These are phyloP conservation scores for Sporothrix sp. DNA, from an alignment of 2,329 filamentous ascomycete genomes.

Conservation along the genomic window DNA sequence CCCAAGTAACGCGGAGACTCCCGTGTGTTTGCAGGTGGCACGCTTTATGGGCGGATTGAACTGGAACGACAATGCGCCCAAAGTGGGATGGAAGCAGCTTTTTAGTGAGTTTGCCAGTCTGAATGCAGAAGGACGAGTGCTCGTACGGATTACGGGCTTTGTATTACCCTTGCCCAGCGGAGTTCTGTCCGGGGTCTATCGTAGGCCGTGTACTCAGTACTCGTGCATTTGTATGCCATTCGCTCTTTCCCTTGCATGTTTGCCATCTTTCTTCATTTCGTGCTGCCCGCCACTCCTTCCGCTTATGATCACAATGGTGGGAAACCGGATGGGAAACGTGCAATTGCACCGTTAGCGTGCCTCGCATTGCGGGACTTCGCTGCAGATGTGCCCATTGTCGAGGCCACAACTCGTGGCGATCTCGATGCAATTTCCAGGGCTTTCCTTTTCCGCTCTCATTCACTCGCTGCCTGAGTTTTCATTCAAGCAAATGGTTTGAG, in stretches of 20 bases:
- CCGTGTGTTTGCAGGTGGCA: neutral
- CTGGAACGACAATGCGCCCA: conserved; percentile 7
- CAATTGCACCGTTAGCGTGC: neutral
- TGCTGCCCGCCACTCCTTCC: conserved; percentile 1
- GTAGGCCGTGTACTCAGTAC: too few relatives aligned
- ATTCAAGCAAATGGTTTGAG: neutral
- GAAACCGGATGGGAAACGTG: conserved; percentile 3
- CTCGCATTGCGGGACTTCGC: conserved; percentile 2
- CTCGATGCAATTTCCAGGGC: neutral
- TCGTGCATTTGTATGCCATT: neutral
- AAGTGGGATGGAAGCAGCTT: conserved; percentile 5
- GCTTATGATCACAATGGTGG: conserved; percentile 1
- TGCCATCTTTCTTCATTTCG: too few relatives aligned
- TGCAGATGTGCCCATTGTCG: conserved; percentile 3
- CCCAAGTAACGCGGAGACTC: neutral
- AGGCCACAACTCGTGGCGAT: neutral
- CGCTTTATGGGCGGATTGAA: conserved; percentile 7
- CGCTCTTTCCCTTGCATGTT: neutral
- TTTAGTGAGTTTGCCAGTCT: too few relatives aligned
- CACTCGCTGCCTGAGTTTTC: neutral
- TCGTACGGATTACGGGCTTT: neutral
- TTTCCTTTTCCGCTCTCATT: neutral
- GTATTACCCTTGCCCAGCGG: neutral
- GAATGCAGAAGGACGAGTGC: too few relatives aligned
- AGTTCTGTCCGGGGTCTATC: too few relatives aligned